phyloP scores from a whole-genome alignment of 768 basidiomycete genomes.

The Rhizopogon vinicolor region DNA sequence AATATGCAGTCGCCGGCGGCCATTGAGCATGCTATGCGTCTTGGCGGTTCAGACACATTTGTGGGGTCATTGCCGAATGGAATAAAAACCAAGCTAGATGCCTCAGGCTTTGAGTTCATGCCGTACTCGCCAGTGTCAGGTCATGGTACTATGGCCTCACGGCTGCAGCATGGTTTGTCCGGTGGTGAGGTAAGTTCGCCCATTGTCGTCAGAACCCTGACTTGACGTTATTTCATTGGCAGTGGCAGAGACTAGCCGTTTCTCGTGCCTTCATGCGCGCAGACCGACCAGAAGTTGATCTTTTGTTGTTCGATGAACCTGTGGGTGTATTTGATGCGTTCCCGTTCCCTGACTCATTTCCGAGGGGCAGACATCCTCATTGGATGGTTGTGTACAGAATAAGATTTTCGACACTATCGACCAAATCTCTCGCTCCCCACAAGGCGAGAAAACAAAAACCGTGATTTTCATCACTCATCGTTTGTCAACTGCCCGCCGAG shows the following conservation, averaged over 20 bases:
- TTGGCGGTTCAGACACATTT: constrained; percentile 67
- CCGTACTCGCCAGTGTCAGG: constrained; percentile 25
- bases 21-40: constrained; percentile 59
- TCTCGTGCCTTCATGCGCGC: constrained; percentile 87
- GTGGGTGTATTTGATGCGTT: constrained; percentile 34
- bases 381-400: constrained; percentile 78
- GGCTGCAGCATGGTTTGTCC: constrained; percentile 62
- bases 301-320: constrained; percentile 84
- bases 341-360: neutral
- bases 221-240: constrained; percentile 13
- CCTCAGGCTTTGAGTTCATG: constrained; percentile 52
- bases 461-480: constrained; percentile 84
- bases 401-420: constrained; percentile 75
- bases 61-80: constrained; percentile 67
- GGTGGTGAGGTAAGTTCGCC: constrained; percentile 69
- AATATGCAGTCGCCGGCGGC: constrained; percentile 52
- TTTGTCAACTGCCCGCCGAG: constrained; percentile 73
- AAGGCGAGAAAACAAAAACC: constrained; percentile 58
- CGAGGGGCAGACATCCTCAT: constrained; percentile 59
- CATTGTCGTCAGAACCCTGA: constrained; percentile 6
- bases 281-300: constrained; percentile 65
- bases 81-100: constrained; percentile 67
- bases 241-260: constrained; percentile 88
- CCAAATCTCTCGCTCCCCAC: constrained; percentile 52
- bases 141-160: constrained; percentile 28